Percentiles rank a stretch among this genome's conserved stretches.
These are phyloP conservation scores for Xylaria longipes DNA, from an alignment of 495 filamentous ascomycete species.

Conservation along the genomic window DNA sequence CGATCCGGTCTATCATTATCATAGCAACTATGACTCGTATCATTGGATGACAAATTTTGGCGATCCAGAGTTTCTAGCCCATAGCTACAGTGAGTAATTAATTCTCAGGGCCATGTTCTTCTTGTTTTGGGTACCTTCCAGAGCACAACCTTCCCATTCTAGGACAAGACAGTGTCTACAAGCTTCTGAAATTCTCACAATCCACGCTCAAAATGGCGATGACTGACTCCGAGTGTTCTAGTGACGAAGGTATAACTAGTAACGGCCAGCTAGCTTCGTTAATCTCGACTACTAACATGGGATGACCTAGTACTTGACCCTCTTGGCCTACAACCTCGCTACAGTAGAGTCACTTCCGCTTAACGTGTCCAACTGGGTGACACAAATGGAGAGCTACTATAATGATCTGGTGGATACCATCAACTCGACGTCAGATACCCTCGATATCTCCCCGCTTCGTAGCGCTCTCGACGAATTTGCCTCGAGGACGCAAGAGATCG, in stretches of 20 bases:
- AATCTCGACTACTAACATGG: conserved; percentile 1
- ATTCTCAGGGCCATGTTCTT: too few relatives aligned
- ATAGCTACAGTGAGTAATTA: conserved; percentile 58
- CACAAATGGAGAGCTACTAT: conserved; percentile 64
- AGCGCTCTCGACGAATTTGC: conserved; percentile 56
- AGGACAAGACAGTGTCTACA: too few relatives aligned
- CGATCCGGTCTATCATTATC: conserved; percentile 67
- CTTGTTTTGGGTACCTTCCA: too few relatives aligned
- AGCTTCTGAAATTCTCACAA: too few relatives aligned
- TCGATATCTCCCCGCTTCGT: conserved; percentile 43
- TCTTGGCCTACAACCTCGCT: conserved; percentile 77
- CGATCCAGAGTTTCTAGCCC: conserved; percentile 78
- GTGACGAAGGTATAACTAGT: conserved; percentile 58
- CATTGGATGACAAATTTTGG: conserved; percentile 80
- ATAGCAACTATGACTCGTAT: conserved; percentile 84
- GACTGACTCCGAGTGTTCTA: too few relatives aligned
- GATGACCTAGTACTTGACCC: conserved; percentile 62
- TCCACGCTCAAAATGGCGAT: too few relatives aligned
- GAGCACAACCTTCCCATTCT: too few relatives aligned
- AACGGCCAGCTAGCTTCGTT: not conserved
- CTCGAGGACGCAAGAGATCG: conserved; percentile 61
- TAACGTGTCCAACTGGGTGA: conserved; percentile 72
- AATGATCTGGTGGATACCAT: conserved; percentile 58
- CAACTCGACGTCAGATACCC: conserved; percentile 49
- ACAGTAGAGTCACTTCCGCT: conserved; percentile 78